A percentile compares a stretch with the other conserved stretches of the same genome.
Evolutionary conservation across 257 asterid species (phyloP).

Genomic region (Eustoma russellianum): DNA sequence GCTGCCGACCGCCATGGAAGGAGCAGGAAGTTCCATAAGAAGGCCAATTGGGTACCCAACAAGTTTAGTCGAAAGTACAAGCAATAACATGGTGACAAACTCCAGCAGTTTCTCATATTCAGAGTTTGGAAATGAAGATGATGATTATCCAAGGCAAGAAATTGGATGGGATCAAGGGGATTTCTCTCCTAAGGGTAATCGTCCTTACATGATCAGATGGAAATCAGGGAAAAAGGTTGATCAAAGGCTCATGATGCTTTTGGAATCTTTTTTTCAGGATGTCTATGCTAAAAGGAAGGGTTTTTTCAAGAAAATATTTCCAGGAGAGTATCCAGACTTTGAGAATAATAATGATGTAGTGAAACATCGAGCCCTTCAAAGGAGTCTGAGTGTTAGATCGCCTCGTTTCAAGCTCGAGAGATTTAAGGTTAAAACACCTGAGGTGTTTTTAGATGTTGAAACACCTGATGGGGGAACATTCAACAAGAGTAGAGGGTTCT

Average conservation of each 20-base stretch:
- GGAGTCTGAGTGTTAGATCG: slow-evolving; percentile 42
- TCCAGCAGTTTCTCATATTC: slow-evolving; percentile 3
- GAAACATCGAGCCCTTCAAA: slow-evolving; percentile 20
- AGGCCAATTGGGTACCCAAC: slow-evolving; percentile 3
- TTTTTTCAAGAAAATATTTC: slow-evolving; percentile 33
- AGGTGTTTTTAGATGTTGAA: slow-evolving; percentile 16
- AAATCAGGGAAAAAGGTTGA: slow-evolving; percentile 46
- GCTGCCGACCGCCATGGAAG: not conserved
- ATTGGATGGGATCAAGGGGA: not conserved
- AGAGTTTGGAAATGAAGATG: not conserved
- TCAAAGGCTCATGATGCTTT: slow-evolving; percentile 21
- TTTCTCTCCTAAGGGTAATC: slow-evolving; percentile 7
- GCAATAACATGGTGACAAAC: not conserved
- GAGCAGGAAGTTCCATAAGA: not conserved
- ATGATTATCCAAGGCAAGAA: not conserved
- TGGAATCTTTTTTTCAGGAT: slow-evolving; percentile 34
- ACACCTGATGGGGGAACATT: slow-evolving; percentile 4
- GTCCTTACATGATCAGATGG: slow-evolving; percentile 27
- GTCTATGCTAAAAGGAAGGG: slow-evolving; percentile 23
- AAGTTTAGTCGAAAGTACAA: not conserved
- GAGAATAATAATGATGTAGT: slow-evolving; percentile 20
- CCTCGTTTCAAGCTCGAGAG: slow-evolving; percentile 17
- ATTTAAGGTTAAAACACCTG: slow-evolving; percentile 39
- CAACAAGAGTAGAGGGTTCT: too few species aligned
- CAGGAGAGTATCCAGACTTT: slow-evolving; percentile 17